phyloP scores from a whole-genome alignment of 148 eudicot species.

The Drosera capensis region DNA sequence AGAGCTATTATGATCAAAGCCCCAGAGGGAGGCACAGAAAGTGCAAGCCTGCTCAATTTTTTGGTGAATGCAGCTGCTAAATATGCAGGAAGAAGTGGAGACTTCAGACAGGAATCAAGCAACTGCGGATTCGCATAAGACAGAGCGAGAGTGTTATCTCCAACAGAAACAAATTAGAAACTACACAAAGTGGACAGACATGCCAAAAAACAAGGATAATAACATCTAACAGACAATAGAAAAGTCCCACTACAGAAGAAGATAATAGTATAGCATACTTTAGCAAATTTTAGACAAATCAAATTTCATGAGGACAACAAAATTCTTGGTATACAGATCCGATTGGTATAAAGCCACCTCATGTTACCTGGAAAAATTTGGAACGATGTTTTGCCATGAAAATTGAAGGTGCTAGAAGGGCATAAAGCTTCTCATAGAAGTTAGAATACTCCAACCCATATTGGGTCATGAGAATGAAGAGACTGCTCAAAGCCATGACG shows the following conservation, averaged over 20 bases:
- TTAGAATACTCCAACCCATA: conserved; percentile 76
- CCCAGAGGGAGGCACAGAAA: conserved; percentile 81
- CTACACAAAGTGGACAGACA: no score
- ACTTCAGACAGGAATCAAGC: conserved; percentile 82
- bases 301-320: neutral
- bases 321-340: neutral
- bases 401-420: conserved; percentile 63
- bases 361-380: conserved; percentile 72
- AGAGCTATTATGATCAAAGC: conserved; percentile 57
- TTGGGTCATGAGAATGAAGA: conserved; percentile 77
- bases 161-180: neutral
- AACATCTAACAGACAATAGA: no score
- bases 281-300: no score
- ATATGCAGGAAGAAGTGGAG: conserved; percentile 88
- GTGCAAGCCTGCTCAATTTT: conserved; percentile 83
- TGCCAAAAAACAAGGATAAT: no score
- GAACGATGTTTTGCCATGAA: conserved; percentile 92
- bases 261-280: no score
- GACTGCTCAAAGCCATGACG: conserved; percentile 89
- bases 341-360: neutral
- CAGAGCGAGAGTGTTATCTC: conserved; percentile 1
- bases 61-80: conserved; percentile 87
- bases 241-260: no score
- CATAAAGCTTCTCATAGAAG: conserved; percentile 87
- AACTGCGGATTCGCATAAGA: conserved; percentile 49